Percentiles rank a stretch among this genome's conserved stretches.
phyloP scores from a whole-genome alignment of 2,329 filamentous ascomycete genomes.

The Orbilia ellipsospora region DNA sequence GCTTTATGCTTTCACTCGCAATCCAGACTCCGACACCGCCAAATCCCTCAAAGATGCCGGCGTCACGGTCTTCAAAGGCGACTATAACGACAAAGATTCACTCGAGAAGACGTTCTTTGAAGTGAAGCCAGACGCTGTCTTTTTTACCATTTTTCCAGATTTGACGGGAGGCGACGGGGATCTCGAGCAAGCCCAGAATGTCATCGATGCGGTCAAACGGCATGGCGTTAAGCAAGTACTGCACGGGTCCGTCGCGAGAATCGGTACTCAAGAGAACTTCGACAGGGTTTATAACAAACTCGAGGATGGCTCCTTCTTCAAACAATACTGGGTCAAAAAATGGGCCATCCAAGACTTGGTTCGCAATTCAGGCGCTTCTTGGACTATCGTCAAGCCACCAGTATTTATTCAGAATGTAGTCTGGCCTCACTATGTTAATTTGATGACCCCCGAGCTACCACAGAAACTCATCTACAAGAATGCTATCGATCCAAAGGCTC shows the following conservation, averaged over 20 bases:
- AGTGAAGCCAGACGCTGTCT: constrained; percentile 21
- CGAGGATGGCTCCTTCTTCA: constrained; percentile 15
- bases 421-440: constrained; percentile 30
- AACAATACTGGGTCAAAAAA: constrained; percentile 40
- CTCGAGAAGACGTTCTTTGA: constrained; percentile 27
- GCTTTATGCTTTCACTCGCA: constrained; percentile 37
- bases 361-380: constrained; percentile 22
- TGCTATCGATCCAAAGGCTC: constrained; percentile 12
- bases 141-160: constrained; percentile 48
- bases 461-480: constrained; percentile 21
- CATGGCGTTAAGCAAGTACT: constrained; percentile 39
- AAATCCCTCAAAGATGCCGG: constrained; percentile 36
- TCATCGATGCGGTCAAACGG: constrained; percentile 31
- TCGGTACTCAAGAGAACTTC: constrained; percentile 38
- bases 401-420: constrained; percentile 42
- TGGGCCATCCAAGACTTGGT: constrained; percentile 37
- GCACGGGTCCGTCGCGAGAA: constrained; percentile 36
- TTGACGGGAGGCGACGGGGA: constrained; percentile 25
- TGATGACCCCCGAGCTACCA: constrained; percentile 42
- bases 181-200: constrained; percentile 39
- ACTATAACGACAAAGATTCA: constrained; percentile 32
- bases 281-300: constrained; percentile 25
- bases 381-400: constrained; percentile 46
- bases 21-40: constrained; percentile 41
- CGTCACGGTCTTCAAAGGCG: constrained; percentile 40